phyloP scores from a whole-genome alignment of 495 filamentous ascomycete species.

The Paragyromitra xinjiangensis region DNA sequence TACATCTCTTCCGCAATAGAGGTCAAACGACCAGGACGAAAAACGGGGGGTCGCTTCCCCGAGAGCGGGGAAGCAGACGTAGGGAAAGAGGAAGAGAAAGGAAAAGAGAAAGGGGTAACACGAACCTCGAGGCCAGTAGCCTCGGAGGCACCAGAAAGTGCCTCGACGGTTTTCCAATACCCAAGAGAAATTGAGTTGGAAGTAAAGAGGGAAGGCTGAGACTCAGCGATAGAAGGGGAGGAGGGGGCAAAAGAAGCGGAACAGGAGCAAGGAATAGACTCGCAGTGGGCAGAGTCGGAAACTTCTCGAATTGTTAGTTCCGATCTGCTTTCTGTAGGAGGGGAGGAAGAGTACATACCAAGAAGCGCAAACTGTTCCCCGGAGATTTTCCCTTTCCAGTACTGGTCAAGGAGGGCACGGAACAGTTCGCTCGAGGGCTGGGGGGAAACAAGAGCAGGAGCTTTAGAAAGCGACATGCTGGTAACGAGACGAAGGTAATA shows the following conservation, averaged over 20 bases:
- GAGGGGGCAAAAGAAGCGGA: background rate
- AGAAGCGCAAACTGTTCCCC: background rate
- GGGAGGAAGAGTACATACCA: background rate
- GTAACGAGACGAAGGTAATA: background rate
- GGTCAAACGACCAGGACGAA: too few relatives aligned
- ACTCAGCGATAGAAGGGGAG: background rate
- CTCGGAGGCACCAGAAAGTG: background rate
- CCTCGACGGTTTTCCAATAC: constrained; percentile 4
- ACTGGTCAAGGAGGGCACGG: constrained; percentile 4
- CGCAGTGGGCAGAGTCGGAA: background rate
- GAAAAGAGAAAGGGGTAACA: background rate
- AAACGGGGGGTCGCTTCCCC: too few relatives aligned
- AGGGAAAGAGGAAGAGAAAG: background rate
- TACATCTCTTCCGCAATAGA: too few relatives aligned
- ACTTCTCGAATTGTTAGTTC: background rate
- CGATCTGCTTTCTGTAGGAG: background rate
- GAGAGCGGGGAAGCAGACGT: too few relatives aligned
- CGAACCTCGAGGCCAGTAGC: background rate
- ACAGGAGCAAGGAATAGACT: background rate
- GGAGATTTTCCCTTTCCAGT: background rate
- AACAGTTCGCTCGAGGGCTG: background rate
- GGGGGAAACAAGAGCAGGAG: background rate
- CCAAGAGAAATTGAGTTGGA: background rate
- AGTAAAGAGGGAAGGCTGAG: background rate
- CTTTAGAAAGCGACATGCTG: background rate